Evolutionary conservation across 1,139 yeast genomes (phyloP).

Genomic region (Hemisphaericaspora lyxosophila): DNA sequence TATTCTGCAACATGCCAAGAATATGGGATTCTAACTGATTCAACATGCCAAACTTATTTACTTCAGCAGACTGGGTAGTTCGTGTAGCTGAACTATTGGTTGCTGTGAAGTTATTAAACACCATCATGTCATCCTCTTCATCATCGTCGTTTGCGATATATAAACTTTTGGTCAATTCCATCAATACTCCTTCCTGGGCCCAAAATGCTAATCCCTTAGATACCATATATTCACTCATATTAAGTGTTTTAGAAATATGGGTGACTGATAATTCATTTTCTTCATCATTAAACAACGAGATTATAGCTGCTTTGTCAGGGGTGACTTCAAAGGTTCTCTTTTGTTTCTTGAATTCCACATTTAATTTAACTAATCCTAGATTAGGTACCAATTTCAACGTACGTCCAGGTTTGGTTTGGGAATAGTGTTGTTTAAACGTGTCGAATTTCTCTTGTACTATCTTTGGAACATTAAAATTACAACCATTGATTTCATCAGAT

Average conservation of each 20-base stretch:
- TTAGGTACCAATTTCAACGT: constrained; percentile 57
- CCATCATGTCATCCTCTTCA: constrained; percentile 2
- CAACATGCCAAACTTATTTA: constrained; percentile 7
- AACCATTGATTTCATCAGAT: constrained; percentile 28
- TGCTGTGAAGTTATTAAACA: background rate
- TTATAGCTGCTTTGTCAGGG: constrained; percentile 70
- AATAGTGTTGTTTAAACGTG: constrained; percentile 43
- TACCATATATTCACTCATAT: constrained; percentile 41
- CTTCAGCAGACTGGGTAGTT: background rate
- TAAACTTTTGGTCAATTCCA: constrained; percentile 30
- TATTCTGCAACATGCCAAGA: constrained; percentile 10
- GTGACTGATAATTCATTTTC: constrained; percentile 25
- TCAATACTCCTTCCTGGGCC: constrained; percentile 52
- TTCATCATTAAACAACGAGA: constrained; percentile 51
- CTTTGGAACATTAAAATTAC: constrained; percentile 48
- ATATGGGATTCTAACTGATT: constrained; percentile 9
- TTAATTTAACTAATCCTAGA: constrained; percentile 63
- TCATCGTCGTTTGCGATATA: constrained; percentile 21
- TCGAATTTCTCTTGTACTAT: constrained; percentile 37
- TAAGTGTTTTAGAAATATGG: constrained; percentile 26
- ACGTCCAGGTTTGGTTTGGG: constrained; percentile 54
- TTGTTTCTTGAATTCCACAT: constrained; percentile 50
- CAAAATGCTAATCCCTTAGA: constrained; percentile 51
- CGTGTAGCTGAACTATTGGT: constrained; percentile 1
- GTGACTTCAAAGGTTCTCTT: constrained; percentile 49